Evolutionary conservation across 176 grass and related monocot genomes (phyloP).

Genomic region (Alopecurus myosuroides): DNA sequence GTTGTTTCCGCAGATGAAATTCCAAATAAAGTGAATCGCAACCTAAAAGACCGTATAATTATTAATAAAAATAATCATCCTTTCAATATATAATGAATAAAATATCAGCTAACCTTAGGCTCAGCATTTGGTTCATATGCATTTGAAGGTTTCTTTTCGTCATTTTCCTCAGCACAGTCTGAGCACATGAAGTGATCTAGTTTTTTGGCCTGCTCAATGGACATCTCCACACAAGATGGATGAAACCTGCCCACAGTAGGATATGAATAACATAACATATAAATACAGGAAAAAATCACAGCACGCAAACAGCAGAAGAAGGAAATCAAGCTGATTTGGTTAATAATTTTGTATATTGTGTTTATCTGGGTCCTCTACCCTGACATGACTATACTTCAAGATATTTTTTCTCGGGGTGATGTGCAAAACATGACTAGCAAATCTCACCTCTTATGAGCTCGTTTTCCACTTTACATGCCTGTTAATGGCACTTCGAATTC

Average conservation of each 20-base stretch:
- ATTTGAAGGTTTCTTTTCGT: slow-evolving; percentile 49
- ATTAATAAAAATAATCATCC: not conserved
- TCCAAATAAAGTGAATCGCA: not conserved
- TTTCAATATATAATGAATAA: not conserved
- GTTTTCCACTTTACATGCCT: not conserved
- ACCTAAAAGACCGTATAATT: not conserved
- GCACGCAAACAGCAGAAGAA: not conserved
- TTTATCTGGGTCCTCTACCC: not conserved
- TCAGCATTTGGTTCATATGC: slow-evolving; percentile 43
- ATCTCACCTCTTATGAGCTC: not conserved
- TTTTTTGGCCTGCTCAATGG: slow-evolving; percentile 78
- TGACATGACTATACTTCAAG: slow-evolving; percentile 4
- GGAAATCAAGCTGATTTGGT: not conserved
- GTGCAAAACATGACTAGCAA: slow-evolving; percentile 16
- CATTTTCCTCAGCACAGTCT: slow-evolving; percentile 58
- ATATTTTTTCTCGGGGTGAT: not conserved
- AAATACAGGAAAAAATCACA: not conserved
- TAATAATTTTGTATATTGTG: not conserved
- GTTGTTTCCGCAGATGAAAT: not conserved
- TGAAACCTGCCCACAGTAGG: slow-evolving; percentile 54
- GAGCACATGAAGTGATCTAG: slow-evolving; percentile 63
- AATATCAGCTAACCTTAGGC: slow-evolving; percentile 42
- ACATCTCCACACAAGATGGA: slow-evolving; percentile 82
- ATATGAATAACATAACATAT: slow-evolving; percentile 20
- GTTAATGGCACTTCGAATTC: not conserved